These are phyloP conservation scores for Leishmania aethiopica DNA, from an alignment of 208 protist genomes.

Conservation along the genomic window DNA sequence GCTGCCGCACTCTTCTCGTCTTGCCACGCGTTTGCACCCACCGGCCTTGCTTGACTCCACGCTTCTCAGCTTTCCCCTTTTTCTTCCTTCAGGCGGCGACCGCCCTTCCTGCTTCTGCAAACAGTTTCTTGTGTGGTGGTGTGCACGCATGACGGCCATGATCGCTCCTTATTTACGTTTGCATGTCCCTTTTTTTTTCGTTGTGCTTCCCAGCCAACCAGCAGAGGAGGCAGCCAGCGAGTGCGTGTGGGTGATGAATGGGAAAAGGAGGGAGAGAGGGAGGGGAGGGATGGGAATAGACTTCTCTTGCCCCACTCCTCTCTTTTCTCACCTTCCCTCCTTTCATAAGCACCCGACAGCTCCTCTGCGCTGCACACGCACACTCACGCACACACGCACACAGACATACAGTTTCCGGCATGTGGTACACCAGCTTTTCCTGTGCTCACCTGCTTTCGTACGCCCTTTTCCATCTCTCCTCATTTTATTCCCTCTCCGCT, in stretches of 20 bases:
- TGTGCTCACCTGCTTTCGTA: background rate
- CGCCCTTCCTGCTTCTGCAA: background rate
- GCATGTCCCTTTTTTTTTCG: background rate
- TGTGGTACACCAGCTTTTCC: background rate
- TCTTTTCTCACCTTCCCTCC: background rate
- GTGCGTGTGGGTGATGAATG: background rate
- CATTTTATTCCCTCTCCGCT: background rate
- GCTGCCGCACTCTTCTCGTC: background rate
- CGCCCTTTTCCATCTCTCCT: background rate
- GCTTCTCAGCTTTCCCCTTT: background rate
- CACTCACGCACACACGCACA: too few species aligned
- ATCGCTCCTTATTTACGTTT: background rate
- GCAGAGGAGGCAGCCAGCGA: background rate
- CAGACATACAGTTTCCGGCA: background rate
- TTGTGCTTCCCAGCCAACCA: background rate
- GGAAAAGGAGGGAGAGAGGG: background rate
- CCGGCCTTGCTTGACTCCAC: background rate
- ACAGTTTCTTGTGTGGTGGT: background rate
- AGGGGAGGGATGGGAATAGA: background rate
- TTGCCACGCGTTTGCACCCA: background rate
- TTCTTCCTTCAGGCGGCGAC: background rate
- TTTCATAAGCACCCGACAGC: background rate
- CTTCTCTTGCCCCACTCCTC: background rate
- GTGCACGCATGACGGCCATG: background rate
- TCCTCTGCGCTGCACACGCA: background rate